Percentiles rank a stretch among this genome's conserved stretches.
phyloP scores from a whole-genome alignment of 2,329 filamentous ascomycete species.

The Cordyceps farinosa region DNA sequence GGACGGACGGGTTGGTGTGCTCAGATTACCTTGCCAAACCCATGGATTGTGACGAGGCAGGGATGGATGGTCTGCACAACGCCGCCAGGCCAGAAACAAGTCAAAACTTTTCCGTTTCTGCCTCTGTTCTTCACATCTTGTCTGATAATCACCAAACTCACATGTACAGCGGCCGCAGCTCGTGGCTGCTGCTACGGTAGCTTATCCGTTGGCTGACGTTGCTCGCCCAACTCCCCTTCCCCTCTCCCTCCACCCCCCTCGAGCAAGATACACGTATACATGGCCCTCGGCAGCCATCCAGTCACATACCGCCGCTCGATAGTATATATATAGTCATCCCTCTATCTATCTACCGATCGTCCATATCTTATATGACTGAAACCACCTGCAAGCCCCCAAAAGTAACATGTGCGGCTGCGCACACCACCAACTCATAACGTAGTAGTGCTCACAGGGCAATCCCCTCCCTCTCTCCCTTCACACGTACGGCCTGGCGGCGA shows the following conservation, averaged over 20 bases:
- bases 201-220: constrained; percentile 14
- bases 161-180: not conserved
- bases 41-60: too few relatives aligned
- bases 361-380: not conserved
- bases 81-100: too few relatives aligned
- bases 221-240: not conserved
- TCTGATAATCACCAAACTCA: not conserved
- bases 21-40: too few relatives aligned
- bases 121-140: not conserved
- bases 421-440: too few relatives aligned
- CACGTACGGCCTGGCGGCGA: not conserved
- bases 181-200: not conserved
- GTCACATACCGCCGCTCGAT: too few relatives aligned
- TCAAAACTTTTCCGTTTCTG: too few relatives aligned
- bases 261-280: not conserved
- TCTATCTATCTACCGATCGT: not conserved
- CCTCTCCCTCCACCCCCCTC: not conserved
- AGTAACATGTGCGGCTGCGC: not conserved
- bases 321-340: too few relatives aligned
- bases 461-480: not conserved
- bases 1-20: not conserved
- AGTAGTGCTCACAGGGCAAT: not conserved
- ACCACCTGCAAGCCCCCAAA: not conserved
- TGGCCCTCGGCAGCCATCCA: too few relatives aligned
- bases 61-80: too few relatives aligned